Percentiles rank a stretch among this genome's conserved stretches.
Evolutionary conservation across 2,329 filamentous ascomycete species (phyloP).

Genomic region (Aspergillus phoenicis): DNA sequence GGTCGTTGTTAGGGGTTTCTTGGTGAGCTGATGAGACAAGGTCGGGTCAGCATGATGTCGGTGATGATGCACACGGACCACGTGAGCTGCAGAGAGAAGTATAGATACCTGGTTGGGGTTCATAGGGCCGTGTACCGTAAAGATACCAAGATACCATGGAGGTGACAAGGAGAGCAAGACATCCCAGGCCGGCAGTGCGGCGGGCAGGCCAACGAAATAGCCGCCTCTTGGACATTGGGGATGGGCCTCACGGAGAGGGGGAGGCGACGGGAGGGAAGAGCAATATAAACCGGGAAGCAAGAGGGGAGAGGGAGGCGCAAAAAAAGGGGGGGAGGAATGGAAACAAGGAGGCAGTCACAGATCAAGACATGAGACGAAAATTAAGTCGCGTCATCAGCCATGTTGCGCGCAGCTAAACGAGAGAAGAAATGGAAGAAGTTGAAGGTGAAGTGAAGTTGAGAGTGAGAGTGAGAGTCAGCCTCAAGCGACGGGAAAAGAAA

Average conservation of each 20-base stretch:
- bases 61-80: neutral
- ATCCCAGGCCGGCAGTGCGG: conserved; percentile 18
- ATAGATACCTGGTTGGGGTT: conserved; percentile 15
- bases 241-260: neutral
- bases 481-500: conserved; percentile 5
- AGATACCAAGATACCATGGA: conserved; percentile 17
- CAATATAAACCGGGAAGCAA: neutral
- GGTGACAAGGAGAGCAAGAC: conserved; percentile 20
- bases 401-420: conserved; percentile 2
- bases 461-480: neutral
- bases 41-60: conserved; percentile 10
- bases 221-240: conserved; percentile 21
- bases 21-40: neutral
- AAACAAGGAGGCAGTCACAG: neutral
- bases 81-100: too few relatives aligned
- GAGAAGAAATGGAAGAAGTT: neutral
- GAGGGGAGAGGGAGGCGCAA: neutral
- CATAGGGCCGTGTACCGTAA: conserved; percentile 14
- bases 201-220: conserved; percentile 25
- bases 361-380: neutral
- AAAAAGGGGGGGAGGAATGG: neutral
- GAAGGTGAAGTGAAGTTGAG: neutral
- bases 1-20: conserved; percentile 10
- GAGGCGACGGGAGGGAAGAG: neutral
- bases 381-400: conserved; percentile 9